Evolutionary conservation across 2,329 filamentous ascomycete species (phyloP).

Genomic region (Botrytis aclada): DNA sequence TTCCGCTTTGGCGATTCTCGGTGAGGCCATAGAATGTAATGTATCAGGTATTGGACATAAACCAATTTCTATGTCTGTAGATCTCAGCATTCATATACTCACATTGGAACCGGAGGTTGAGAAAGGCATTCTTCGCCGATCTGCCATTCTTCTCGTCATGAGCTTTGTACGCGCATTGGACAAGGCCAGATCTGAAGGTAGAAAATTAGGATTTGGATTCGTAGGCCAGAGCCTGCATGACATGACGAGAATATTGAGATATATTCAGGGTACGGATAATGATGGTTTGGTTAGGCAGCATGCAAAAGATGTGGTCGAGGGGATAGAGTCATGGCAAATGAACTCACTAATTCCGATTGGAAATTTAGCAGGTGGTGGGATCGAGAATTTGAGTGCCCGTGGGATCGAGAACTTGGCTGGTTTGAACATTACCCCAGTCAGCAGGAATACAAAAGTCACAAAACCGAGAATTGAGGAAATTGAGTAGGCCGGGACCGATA

Average conservation of each 20-base stretch:
- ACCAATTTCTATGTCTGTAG: constrained; percentile 55
- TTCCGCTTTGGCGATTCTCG: constrained; percentile 66
- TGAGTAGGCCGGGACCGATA: constrained; percentile 44
- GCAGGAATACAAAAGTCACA: constrained; percentile 12
- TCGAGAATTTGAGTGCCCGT: constrained; percentile 26
- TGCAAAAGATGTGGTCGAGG: constrained; percentile 64
- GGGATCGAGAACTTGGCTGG: constrained; percentile 43
- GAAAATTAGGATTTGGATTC: constrained; percentile 51
- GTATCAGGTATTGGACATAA: constrained; percentile 52
- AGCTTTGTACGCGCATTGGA: constrained; percentile 60
- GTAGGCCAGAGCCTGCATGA: constrained; percentile 56
- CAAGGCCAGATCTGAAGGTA: constrained; percentile 46
- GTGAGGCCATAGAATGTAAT: constrained; percentile 57
- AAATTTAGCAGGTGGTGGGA: constrained; percentile 11
- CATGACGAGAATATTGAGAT: constrained; percentile 59
- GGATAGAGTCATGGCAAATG: constrained; percentile 60
- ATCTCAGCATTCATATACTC: constrained; percentile 61
- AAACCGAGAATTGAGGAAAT: constrained; percentile 58
- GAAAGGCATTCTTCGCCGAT: constrained; percentile 62
- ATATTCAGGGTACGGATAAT: constrained; percentile 62
- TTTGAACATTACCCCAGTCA: constrained; percentile 41
- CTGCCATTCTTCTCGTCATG: constrained; percentile 62
- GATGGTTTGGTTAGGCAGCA: constrained; percentile 68
- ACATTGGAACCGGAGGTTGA: constrained; percentile 58
- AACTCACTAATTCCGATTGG: constrained; percentile 39